These are phyloP conservation scores for Perkinsus marinus DNA, from an alignment of 169 alveolate genomes.

Conservation along the genomic window DNA sequence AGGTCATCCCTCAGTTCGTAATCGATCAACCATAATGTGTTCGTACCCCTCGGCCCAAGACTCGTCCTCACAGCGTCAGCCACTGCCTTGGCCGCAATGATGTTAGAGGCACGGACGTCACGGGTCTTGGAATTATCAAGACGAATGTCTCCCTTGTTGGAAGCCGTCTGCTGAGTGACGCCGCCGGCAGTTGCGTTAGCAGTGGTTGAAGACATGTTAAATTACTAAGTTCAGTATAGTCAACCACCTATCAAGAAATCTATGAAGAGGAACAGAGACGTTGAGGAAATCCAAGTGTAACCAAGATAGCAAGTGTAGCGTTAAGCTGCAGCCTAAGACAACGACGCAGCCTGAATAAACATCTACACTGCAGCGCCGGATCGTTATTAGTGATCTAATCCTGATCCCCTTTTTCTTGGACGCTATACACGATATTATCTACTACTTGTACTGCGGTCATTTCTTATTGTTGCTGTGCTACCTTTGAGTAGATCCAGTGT, in stretches of 20 bases:
- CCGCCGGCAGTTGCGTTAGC: not conserved
- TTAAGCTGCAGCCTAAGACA: not conserved
- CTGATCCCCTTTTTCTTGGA: not conserved
- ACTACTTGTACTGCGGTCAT: too few relatives aligned
- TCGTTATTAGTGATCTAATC: not conserved
- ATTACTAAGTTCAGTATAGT: not conserved
- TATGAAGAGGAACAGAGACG: not conserved
- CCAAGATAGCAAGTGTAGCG: not conserved
- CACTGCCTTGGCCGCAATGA: slow-evolving; percentile 77
- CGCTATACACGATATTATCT: too few relatives aligned
- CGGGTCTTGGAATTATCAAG: slow-evolving; percentile 25
- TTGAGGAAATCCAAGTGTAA: not conserved
- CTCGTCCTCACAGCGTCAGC: slow-evolving; percentile 94
- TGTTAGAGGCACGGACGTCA: slow-evolving; percentile 59
- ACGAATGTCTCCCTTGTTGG: not conserved
- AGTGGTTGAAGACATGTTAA: not conserved
- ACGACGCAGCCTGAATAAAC: not conserved
- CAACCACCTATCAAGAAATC: not conserved
- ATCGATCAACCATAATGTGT: not conserved
- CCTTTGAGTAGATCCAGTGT: not conserved
- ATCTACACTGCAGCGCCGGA: not conserved
- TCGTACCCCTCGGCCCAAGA: slow-evolving; percentile 83
- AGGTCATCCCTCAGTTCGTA: too few relatives aligned
- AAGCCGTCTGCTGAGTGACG: not conserved
- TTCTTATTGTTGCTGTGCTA: not conserved